Evolutionary conservation across 768 basidiomycete genomes (phyloP).

Genomic region (Auriculariales sp.): DNA sequence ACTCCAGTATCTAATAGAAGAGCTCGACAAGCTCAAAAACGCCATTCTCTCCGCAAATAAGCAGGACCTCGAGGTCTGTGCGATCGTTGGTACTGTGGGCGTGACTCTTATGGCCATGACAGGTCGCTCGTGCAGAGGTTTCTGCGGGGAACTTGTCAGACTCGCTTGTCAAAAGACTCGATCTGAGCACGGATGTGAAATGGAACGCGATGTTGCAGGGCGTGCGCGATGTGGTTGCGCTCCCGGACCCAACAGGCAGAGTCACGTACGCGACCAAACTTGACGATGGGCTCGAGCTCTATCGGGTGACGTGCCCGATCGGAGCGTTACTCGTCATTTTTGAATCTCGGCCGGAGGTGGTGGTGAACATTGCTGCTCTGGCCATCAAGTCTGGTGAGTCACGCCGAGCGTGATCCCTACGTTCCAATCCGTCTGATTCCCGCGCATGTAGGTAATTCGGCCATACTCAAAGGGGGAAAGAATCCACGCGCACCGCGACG

Average conservation of each 20-base stretch:
- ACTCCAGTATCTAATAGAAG: conserved; percentile 49
- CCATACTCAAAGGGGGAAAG: conserved; percentile 97
- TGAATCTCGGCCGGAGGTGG: conserved; percentile 93
- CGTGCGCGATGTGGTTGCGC: conserved; percentile 66
- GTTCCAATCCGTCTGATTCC: conserved; percentile 3
- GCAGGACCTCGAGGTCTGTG: conserved; percentile 61
- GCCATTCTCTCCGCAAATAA: conserved; percentile 70
- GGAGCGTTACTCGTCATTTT: conserved; percentile 95
- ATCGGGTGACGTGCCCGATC: conserved; percentile 91
- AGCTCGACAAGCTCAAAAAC: conserved; percentile 48
- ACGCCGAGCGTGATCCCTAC: too few relatives aligned
- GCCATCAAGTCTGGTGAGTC: conserved; percentile 88
- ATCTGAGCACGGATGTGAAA: conserved; percentile 67
- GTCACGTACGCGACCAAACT: conserved; percentile 84
- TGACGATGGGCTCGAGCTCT: conserved; percentile 75
- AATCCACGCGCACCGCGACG: conserved; percentile 68
- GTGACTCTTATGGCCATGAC: conserved; percentile 3
- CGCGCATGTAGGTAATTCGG: conserved; percentile 64
- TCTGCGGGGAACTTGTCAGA: conserved; percentile 71
- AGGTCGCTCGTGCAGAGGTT: conserved; percentile 70
- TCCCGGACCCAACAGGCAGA: conserved; percentile 76
- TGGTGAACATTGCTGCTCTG: conserved; percentile 90
- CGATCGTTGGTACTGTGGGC: background rate
- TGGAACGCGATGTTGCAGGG: conserved; percentile 93
- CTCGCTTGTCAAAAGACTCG: conserved; percentile 74